phyloP scores from a whole-genome alignment of 1,284 basidiomycete genomes.

The Ustanciosporium gigantosporum region DNA sequence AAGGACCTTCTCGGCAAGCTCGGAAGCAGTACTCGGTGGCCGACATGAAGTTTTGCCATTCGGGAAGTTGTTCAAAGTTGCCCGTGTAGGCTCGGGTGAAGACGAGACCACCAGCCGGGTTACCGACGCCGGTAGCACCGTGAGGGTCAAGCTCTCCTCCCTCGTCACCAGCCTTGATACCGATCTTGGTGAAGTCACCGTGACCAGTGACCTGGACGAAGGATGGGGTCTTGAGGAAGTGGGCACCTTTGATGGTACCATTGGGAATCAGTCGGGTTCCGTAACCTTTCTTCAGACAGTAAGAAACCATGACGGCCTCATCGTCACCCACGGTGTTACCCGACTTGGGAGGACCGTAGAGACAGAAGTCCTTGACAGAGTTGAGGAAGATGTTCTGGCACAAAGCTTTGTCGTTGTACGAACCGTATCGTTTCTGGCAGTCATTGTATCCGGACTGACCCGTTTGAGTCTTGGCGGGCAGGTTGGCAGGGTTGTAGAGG shows the following conservation, averaged over 20 bases:
- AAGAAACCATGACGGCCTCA: constrained; percentile 71
- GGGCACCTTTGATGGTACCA: constrained; percentile 73
- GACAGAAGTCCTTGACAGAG: constrained; percentile 57
- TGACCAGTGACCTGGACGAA: constrained; percentile 72
- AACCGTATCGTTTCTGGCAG: constrained; percentile 49
- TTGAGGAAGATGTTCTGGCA: constrained; percentile 60
- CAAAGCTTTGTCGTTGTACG: constrained; percentile 43
- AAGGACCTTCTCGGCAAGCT: constrained; percentile 49
- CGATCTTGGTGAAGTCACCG: constrained; percentile 62
- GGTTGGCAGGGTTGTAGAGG: constrained; percentile 40
- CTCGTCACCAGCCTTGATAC: constrained; percentile 52
- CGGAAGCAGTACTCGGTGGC: constrained; percentile 57
- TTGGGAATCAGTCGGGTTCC: constrained; percentile 74
- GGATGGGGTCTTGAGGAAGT: constrained; percentile 71
- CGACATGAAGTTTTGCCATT: constrained; percentile 59
- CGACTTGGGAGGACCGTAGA: constrained; percentile 44
- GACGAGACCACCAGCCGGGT: constrained; percentile 51
- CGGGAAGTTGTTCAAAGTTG: constrained; percentile 53
- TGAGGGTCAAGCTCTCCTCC: constrained; percentile 62
- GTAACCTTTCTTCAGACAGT: constrained; percentile 68
- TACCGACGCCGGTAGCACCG: constrained; percentile 52
- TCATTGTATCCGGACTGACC: constrained; percentile 58
- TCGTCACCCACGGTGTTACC: constrained; percentile 41
- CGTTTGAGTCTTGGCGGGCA: constrained; percentile 51
- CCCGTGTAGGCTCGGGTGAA: constrained; percentile 49